Evolutionary conservation across 2,329 filamentous ascomycete species (phyloP), one percentile per base, ranked within the genome.

Genomic region (Scortechinia acanthostroma): DNA sequence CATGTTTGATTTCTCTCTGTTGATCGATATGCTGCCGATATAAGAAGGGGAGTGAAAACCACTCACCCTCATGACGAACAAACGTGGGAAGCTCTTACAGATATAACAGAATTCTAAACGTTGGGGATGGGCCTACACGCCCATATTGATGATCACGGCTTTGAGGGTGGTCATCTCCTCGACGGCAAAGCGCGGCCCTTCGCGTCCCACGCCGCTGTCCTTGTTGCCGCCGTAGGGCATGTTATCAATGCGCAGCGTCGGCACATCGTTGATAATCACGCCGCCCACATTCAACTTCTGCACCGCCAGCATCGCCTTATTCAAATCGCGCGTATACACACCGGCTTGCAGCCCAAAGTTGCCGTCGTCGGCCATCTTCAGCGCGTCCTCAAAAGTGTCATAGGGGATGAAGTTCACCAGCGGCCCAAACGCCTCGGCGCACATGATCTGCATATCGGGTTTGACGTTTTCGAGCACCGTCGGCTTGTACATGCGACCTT

Each of bases 201-300:
- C 85, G 48, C 83, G 87, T 2, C 83, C 84, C 0, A 88, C 73
- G 1, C 84, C 84, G 51, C 77, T 82, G 1, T 74, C 70, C n/a
- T n/a, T n/a, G 51, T 80, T 79, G 22, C 76, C 66, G 1, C 83
- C 80, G 21, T 83, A 83, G 83, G 83, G 84, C 1, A 84, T 79
- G 47, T 80, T 82, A 51, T 80, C 81, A 0, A 83, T 83, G 51
- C 87, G 83, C 51, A 87, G 87, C 23, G 83, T 71, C 56, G 88
- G 83, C 58, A 88, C 83, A 1, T 64, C 70, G 49, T 70, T 74
- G 15, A 64, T 58, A 65, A 55, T 71, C 22, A 66, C 62, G 22
- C 73, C 73, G 1, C 69, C 70, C 1, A 70, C 65, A 15, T 74
- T 68, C 14, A 75, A 71, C 15, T 53, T 55, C 3, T 64, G 65